phyloP scores from a whole-genome alignment of 345 rosid genomes.

The Eucalyptus sideroxylon region DNA sequence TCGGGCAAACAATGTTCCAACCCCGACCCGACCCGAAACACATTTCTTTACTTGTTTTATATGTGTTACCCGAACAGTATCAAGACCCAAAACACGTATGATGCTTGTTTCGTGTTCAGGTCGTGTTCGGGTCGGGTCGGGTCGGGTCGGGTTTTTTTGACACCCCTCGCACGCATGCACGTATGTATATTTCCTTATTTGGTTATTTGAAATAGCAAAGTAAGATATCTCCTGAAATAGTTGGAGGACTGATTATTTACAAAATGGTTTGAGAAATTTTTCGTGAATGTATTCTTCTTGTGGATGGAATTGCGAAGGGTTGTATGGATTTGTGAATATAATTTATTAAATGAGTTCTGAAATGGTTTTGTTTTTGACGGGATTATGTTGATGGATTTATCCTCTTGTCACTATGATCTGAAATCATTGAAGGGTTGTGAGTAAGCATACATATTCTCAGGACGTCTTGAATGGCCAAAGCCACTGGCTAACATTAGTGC shows the following conservation, averaged over 20 bases:
- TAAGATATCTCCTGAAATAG: not conserved
- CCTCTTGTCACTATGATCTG: not conserved
- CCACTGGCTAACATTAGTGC: not conserved
- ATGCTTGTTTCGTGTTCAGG: too few relatives aligned
- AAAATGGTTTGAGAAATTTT: not conserved
- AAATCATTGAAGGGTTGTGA: not conserved
- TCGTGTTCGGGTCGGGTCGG: too few relatives aligned
- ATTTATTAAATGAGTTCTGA: not conserved
- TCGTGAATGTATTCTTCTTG: not conserved
- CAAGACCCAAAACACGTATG: too few relatives aligned
- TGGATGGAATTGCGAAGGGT: not conserved
- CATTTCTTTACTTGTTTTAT: too few relatives aligned
- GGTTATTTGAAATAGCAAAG: not conserved
- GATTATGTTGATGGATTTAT: not conserved
- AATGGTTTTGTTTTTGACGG: not conserved
- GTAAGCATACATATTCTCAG: not conserved
- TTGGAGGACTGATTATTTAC: not conserved
- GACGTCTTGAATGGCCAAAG: not conserved
- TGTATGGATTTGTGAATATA: not conserved
- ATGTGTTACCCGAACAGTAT: too few relatives aligned
- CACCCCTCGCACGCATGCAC: too few relatives aligned
- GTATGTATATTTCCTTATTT: not conserved
- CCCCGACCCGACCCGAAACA: too few relatives aligned
- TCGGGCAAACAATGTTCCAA: too few relatives aligned
- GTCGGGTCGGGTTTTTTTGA: too few relatives aligned